A percentile compares a stretch with the other conserved stretches of the same genome.
These are phyloP conservation scores for Acidomyces sp. DNA, from an alignment of 495 filamentous ascomycete genomes.

Conservation along the genomic window DNA sequence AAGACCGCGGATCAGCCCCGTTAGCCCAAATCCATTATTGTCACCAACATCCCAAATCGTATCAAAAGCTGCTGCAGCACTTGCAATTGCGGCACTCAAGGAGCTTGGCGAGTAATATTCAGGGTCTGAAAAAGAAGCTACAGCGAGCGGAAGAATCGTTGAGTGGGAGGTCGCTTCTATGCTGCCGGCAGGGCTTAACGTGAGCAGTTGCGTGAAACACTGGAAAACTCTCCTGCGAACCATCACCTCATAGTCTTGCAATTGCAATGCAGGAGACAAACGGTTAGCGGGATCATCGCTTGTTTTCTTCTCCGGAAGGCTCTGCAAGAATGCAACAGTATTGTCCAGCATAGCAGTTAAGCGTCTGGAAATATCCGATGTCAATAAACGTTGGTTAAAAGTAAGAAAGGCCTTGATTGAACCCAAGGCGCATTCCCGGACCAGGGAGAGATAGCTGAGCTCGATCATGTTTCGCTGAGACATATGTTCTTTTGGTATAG, in stretches of 20 bases:
- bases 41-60: constrained; percentile 89
- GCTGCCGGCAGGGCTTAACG: constrained; percentile 65
- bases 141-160: constrained; percentile 81
- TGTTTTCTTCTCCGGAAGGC: constrained; percentile 67
- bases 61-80: constrained; percentile 79
- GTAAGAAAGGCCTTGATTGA: constrained; percentile 85
- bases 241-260: constrained; percentile 90
- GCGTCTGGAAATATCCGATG: constrained; percentile 85
- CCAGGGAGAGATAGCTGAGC: constrained; percentile 83
- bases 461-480: constrained; percentile 70
- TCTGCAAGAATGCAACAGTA: constrained; percentile 74
- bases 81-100: constrained; percentile 83
- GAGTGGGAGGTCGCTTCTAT: constrained; percentile 80
- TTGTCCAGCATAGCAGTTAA: constrained; percentile 93
- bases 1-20: constrained; percentile 68
- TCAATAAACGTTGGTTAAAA: constrained; percentile 84
- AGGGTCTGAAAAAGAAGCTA: constrained; percentile 85
- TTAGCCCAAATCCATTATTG: constrained; percentile 87
- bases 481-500: constrained; percentile 79
- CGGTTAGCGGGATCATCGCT: constrained; percentile 79
- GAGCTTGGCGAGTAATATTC: constrained; percentile 75
- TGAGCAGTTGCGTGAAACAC: constrained; percentile 83
- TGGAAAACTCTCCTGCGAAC: constrained; percentile 84
- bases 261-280: constrained; percentile 71
- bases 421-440: constrained; percentile 87